Conservation (phyloP, 495 filamentous ascomycete genomes). For the Neurospora sp. region DNA sequence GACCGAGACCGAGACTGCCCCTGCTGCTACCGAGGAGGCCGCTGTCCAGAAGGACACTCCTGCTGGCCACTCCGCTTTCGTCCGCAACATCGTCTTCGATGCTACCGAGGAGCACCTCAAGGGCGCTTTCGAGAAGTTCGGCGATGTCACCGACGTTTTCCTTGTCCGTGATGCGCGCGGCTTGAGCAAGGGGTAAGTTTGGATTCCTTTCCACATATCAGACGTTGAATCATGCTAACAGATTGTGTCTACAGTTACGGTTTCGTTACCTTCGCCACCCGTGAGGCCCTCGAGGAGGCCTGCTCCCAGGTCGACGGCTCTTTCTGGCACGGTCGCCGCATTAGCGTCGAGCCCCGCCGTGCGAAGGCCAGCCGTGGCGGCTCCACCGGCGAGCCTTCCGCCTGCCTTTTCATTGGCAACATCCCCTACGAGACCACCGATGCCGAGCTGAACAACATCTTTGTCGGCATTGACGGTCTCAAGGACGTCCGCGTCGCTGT, state of each 20-base stretch:
- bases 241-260: constrained; percentile 49
- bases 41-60: neutral
- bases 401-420: constrained; percentile 78
- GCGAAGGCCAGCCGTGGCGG: neutral
- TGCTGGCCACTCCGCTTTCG: constrained; percentile 41
- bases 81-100: constrained; percentile 85
- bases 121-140: constrained; percentile 56
- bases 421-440: constrained; percentile 85
- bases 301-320: constrained; percentile 53
- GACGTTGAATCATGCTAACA: neutral
- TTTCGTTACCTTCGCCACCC: constrained; percentile 56
- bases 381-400: constrained; percentile 35
- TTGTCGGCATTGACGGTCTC: constrained; percentile 60
- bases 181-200: constrained; percentile 75
- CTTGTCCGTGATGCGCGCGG: constrained; percentile 63
- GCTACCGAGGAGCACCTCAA: constrained; percentile 60
- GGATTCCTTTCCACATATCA: neutral
- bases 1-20: neutral
- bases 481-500: constrained; percentile 81
- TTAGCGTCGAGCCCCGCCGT: constrained; percentile 46
- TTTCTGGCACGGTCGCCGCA: constrained; percentile 70
- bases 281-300: constrained; percentile 50
- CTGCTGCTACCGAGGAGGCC: neutral
- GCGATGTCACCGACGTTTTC: constrained; percentile 41
- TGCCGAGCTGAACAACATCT: constrained; percentile 72